Evolutionary conservation across 192 early-diverging fungal genomes (phyloP), one percentile per base, ranked within the genome.

Genomic region (Gryganskiella cystojenkinii): DNA sequence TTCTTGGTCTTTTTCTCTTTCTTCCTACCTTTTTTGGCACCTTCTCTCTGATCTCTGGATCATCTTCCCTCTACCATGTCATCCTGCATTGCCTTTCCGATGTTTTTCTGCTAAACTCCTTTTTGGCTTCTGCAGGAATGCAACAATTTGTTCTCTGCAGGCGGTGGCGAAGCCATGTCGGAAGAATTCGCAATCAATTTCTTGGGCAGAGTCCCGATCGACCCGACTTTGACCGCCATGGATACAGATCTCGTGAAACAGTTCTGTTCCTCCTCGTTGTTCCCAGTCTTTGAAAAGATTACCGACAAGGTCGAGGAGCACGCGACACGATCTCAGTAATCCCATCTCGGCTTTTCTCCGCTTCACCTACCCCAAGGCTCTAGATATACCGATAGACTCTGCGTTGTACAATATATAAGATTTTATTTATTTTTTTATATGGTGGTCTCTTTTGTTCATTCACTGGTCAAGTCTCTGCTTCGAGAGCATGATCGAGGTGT

Each of bases 91-190:
- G 74, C 70, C 73, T 81, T 0, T 87, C 84, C 47, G 78, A 79
- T 31, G 80, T 80, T 49, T 82, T 72, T 54, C 60, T n/a, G n/a
- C n/a, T n/a, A n/a, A n/a, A n/a, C n/a, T n/a, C n/a, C n/a, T n/a
- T n/a, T n/a, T n/a, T n/a, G n/a, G n/a, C n/a, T n/a, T n/a, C n/a
- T n/a, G n/a, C n/a, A 89, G 82, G 91, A 93, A 82, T 94, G 92
- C 80, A 94, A 90, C 24, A 90, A 91, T 67, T 87, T 99, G 53
- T 99, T 99, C 79, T 96, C 97, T 43, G 88, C 91, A 3, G 98
- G 98, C 40, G 98, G 98, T 37, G 98, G 95, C 40, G 88, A 93
- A 79, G 90, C 92, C 30, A 89, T 99, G 90, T 92, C 95, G 4
- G 85, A 88, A 70, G 93, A 98, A 43, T 91, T 92, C 71, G 87